Evolutionary conservation across 2,329 filamentous ascomycete species (phyloP), one percentile per base, ranked within the genome.

Genomic region (Aspergillus pseudoterreus): DNA sequence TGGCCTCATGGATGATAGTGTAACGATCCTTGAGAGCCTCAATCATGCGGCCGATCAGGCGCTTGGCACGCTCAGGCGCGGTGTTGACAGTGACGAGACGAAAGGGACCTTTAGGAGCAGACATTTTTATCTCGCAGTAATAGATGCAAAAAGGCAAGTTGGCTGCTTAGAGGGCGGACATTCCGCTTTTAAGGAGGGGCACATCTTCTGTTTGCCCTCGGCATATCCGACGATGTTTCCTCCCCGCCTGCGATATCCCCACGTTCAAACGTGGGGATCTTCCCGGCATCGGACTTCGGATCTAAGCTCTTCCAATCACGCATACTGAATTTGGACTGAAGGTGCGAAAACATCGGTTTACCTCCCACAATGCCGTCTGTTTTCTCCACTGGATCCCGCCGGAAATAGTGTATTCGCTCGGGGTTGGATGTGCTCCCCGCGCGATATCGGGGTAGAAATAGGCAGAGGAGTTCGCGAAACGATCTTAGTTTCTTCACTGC

Each of bases 11-110:
- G 35, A 79, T 72, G 57, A 88, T 86, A 1, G 76, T 81, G 67
- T 87, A 88, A 36, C 71, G 72, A 50, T 85, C 83, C 64, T 83
- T 84, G 30, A 88, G 68, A 11, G 76, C 78, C 50, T 85, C 81
- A 10, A 80, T 75, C 35, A 88, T 68, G 0, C 81, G 77, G 10
- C 84, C 84, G 60, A 86, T 80, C 32, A 88, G 69, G 6, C 74
- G 70, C 69, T 82, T 81, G 32, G 85, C 85, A 50, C 84, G 76
- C 56, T 86, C 84, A 0, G 85, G 84, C 1, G 80, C 82, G 1
- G 80, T 86, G 71, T 87, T 88, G 57, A 88, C 83, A 1, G 83
- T 88, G 27, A 87, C 79, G 11, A 88, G 78, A 59, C 75, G 80
- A 70, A 78, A 87, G 3, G 82, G 82, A 15, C 82, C 82, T 57